Conservation (phyloP, 1,139 yeast genomes). For the Nakaseomyces sp. region DNA sequence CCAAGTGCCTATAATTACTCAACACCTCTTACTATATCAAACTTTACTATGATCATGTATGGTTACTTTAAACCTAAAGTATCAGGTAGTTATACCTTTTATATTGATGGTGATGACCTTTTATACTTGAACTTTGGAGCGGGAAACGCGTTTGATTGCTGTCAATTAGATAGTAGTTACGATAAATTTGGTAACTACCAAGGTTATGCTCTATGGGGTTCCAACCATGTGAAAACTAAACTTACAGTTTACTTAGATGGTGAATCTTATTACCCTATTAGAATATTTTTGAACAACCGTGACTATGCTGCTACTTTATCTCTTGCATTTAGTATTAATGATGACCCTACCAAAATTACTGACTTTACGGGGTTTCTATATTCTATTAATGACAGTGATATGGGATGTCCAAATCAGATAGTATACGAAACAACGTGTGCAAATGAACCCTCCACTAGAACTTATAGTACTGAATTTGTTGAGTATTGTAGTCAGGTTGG, state of each 20-base stretch:
- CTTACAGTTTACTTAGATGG: neutral
- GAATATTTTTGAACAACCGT: neutral
- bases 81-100: neutral
- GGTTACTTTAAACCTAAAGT: constrained; percentile 2
- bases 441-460: no score
- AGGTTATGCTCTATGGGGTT: neutral
- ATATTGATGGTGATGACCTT: neutral
- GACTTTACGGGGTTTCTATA: neutral
- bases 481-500: no score
- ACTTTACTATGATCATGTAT: neutral
- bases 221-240: neutral
- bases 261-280: neutral
- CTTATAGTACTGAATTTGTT: no score
- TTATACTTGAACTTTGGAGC: neutral
- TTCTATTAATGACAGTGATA: no score
- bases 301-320: neutral
- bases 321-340: neutral
- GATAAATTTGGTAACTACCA: neutral
- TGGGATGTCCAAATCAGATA: no score
- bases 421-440: no score
- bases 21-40: neutral
- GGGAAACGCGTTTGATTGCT: neutral
- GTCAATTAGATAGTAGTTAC: neutral
- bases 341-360: neutral
- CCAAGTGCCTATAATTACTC: neutral